phyloP scores from a whole-genome alignment of 2,329 filamentous ascomycete species.

The Calonectria crousiana region DNA sequence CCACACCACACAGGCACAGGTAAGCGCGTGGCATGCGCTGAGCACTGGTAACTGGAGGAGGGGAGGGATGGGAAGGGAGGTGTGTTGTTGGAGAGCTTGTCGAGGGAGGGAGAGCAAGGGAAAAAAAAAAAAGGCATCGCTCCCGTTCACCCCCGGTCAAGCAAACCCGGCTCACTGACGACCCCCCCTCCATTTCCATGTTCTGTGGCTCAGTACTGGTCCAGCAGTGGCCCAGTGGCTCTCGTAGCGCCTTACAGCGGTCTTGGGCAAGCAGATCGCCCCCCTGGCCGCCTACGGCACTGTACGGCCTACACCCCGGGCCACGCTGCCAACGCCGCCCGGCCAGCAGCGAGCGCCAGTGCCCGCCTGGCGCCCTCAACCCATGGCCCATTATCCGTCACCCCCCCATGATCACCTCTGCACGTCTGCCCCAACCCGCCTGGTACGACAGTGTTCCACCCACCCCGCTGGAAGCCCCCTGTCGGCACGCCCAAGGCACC shows the following conservation, averaged over 20 bases:
- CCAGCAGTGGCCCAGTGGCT: conserved; percentile 35
- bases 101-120: conserved; percentile 28
- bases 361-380: conserved; percentile 27
- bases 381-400: conserved; percentile 19
- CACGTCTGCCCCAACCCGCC: conserved; percentile 33
- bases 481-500: conserved; percentile 43
- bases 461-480: conserved; percentile 44
- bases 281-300: conserved; percentile 15
- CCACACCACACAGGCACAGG: conserved; percentile 17
- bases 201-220: conserved; percentile 33
- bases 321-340: conserved; percentile 29
- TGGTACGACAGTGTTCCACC: conserved; percentile 49
- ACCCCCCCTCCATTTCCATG: conserved; percentile 33
- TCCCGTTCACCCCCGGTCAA: conserved; percentile 32
- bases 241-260: conserved; percentile 26
- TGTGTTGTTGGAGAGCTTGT: conserved; percentile 37
- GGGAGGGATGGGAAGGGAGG: conserved; percentile 30
- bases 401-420: conserved; percentile 44
- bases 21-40: conserved; percentile 28
- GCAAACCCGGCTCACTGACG: conserved; percentile 15
- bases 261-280: conserved; percentile 16
- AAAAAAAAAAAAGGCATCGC: conserved; percentile 38
- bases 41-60: conserved; percentile 28
- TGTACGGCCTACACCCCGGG: conserved; percentile 20
- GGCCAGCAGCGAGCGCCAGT: conserved; percentile 38